Percentiles rank a stretch among this genome's conserved stretches.
Evolutionary conservation across 2,329 filamentous ascomycete species (phyloP).

Genomic region (Seiridium cupressi): DNA sequence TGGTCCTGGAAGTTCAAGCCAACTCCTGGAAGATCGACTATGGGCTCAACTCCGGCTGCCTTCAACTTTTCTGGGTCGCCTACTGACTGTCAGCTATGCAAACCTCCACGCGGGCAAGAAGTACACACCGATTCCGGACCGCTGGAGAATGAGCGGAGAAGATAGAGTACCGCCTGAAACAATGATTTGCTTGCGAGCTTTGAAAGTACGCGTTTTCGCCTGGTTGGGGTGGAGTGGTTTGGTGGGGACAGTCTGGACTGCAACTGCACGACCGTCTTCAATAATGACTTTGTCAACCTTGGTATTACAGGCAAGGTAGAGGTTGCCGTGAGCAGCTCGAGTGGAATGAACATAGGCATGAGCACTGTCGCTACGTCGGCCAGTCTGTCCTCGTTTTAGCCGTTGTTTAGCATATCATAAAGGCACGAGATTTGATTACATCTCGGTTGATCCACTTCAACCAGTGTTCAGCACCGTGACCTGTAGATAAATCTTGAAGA

Average conservation of each 20-base stretch:
- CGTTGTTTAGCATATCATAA: not conserved
- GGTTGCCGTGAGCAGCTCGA: conserved; percentile 65
- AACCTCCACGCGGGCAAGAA: not conserved
- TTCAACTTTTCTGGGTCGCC: conserved; percentile 69
- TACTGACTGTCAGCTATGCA: conserved; percentile 8
- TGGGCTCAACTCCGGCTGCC: conserved; percentile 64
- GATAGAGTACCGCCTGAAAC: conserved; percentile 71
- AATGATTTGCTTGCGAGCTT: conserved; percentile 71
- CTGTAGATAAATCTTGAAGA: conserved; percentile 68
- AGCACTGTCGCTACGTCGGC: conserved; percentile 73
- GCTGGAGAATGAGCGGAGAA: conserved; percentile 72
- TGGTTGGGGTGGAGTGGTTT: conserved; percentile 63
- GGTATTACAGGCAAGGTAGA: conserved; percentile 72
- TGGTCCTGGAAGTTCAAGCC: conserved; percentile 78
- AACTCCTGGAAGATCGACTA: conserved; percentile 70
- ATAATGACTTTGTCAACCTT: conserved; percentile 77
- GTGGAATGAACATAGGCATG: conserved; percentile 79
- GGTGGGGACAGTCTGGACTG: conserved; percentile 66
- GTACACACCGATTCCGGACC: conserved; percentile 63
- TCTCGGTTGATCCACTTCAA: conserved; percentile 81
- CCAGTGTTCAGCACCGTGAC: conserved; percentile 76
- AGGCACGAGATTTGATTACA: conserved; percentile 25
- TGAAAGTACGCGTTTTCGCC: conserved; percentile 54
- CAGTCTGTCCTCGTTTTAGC: conserved; percentile 36
- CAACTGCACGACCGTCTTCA: conserved; percentile 69